phyloP scores from a whole-genome alignment of 148 eudicot species.

The Rhododendron vialii region DNA sequence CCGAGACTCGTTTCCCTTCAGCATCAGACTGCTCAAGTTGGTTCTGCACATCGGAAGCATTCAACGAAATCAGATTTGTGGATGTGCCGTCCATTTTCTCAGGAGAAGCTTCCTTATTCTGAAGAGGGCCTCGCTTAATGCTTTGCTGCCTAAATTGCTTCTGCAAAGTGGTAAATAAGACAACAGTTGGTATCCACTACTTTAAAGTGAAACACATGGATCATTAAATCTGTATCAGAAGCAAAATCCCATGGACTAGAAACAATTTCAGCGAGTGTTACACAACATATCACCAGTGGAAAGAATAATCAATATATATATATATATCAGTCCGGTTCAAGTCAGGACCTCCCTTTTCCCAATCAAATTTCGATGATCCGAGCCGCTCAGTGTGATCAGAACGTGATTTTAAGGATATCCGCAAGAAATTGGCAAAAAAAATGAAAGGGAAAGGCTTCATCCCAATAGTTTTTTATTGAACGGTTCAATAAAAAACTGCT shows the following conservation, averaged over 20 bases:
- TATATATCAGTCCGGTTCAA: no score
- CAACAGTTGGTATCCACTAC: neutral
- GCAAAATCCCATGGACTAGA: neutral
- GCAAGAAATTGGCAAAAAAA: neutral
- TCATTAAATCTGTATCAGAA: neutral
- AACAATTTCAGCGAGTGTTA: neutral
- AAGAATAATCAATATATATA: neutral
- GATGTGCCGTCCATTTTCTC: constrained; percentile 10
- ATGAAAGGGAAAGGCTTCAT: no score
- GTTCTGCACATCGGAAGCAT: constrained; percentile 10
- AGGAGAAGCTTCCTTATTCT: constrained; percentile 16
- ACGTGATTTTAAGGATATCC: no score
- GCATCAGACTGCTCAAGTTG: constrained; percentile 15
- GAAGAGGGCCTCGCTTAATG: constrained; percentile 15
- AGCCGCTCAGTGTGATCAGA: no score
- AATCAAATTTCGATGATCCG: no score
- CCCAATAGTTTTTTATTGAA: no score
- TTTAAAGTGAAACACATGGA: neutral
- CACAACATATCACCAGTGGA: neutral
- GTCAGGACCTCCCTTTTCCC: no score
- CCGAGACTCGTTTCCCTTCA: constrained; percentile 34
- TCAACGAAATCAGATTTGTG: constrained; percentile 9
- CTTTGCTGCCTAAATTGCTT: constrained; percentile 54
- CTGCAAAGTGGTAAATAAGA: constrained; percentile 29
- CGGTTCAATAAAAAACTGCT: no score